Conservation (phyloP, 768 basidiomycete species). For the Rhodocollybia butyracea region DNA sequence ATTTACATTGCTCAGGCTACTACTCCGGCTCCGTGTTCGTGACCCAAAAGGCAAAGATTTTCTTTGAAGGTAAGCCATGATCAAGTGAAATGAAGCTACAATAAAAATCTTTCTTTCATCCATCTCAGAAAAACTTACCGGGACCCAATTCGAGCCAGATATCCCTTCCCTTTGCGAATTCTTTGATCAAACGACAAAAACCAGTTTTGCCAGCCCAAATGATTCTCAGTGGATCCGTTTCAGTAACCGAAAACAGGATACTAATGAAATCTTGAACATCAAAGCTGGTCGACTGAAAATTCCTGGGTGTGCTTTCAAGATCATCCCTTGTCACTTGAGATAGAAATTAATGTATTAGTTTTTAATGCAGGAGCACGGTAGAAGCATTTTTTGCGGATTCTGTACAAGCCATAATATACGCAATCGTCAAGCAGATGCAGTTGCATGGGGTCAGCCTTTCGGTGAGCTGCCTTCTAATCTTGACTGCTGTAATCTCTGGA, state of each 20-base stretch:
- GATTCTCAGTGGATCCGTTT: slow-evolving; percentile 47
- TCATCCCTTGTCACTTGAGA: no score
- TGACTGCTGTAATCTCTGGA: not conserved
- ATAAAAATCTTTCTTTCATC: slow-evolving; percentile 16
- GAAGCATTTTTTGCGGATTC: no score
- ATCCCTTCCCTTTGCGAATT: slow-evolving; percentile 35
- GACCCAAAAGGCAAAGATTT: slow-evolving; percentile 34
- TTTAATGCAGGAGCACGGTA: no score
- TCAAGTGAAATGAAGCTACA: not conserved
- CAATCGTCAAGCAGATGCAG: no score
- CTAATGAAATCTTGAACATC: slow-evolving; percentile 37
- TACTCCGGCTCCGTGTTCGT: slow-evolving; percentile 52
- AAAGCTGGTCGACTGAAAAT: slow-evolving; percentile 46
- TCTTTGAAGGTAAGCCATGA: not conserved
- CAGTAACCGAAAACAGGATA: slow-evolving; percentile 36
- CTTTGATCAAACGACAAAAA: slow-evolving; percentile 48
- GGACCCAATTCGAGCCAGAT: slow-evolving; percentile 40
- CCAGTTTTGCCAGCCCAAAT: slow-evolving; percentile 34
- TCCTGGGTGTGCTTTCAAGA: slow-evolving; percentile 23
- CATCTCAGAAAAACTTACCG: slow-evolving; percentile 36
- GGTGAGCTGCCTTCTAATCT: no score
- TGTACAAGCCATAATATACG: no score
- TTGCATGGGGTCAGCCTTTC: no score
- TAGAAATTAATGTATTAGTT: no score
- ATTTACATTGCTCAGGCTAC: slow-evolving; percentile 32